Evolutionary conservation across 768 basidiomycete genomes (phyloP), one percentile per base, ranked within the genome.

Genomic region (Mycena vitilis): DNA sequence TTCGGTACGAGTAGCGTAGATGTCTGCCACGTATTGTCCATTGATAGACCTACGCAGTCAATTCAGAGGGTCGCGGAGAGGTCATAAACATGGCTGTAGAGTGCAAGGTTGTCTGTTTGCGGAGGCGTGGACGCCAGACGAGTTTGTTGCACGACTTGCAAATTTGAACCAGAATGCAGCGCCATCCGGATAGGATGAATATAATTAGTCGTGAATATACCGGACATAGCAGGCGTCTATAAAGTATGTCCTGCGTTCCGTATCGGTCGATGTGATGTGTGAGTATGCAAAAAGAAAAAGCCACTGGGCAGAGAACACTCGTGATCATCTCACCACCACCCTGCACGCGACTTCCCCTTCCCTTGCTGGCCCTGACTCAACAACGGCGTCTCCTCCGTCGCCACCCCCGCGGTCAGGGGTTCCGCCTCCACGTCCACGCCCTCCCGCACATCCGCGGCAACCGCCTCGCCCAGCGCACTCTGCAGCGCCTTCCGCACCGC

Each of bases 91-190:
- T 78, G 70, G 85, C 85, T 25, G 81, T 74, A n/a, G 75, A 79
- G 54, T 85, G 13, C 79, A 79, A 55, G 84, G 83, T 13, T 84
- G 83, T 70, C 84, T 84, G 13, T 74, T 85, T 9, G 71, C 73
- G 30, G 80, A 79, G 4, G 75, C 78, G 6, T 83, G 76, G 71
- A 62, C 49, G 38, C 45, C 66, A 36, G 25, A 22, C 2, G 40
- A 56, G 30, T 30, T 22, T 22, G 54, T 38, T 25, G 15, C 1
- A 15, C 40, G 54, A 54, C 10, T 12, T 54, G 44, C 30, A 5
- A 30, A 30, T 30, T n/a, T n/a, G 30, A 5, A 30, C 30, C 30
- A 30, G 30, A 5, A 30, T 30, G 30, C 30, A 30, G 30, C 30
- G 30, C 30, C 30, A 30, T 30, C 30, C 30, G 5, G 30, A 30